Percentiles rank a stretch among this genome's conserved stretches.
Evolutionary conservation across 116 monocot genomes (phyloP).

Genomic region (Cymodocea nodosa): DNA sequence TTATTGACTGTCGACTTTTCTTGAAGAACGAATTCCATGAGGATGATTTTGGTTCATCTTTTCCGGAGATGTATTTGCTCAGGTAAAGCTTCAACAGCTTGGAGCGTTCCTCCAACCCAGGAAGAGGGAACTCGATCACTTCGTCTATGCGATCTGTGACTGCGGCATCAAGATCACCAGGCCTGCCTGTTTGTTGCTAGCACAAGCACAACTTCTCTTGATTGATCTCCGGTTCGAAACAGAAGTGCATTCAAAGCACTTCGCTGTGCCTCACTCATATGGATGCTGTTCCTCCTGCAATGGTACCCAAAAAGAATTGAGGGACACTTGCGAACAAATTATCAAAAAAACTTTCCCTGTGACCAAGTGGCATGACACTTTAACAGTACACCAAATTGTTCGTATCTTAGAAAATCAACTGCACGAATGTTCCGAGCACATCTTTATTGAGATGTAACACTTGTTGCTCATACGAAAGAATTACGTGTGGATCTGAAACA

Average conservation of each 20-base stretch:
- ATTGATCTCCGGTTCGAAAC: slow-evolving; percentile 95
- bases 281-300: slow-evolving; percentile 63
- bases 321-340: not conserved
- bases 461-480: too few species aligned
- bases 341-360: too few species aligned
- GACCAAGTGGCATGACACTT: too few species aligned
- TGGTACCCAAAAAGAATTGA: not conserved
- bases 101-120: slow-evolving; percentile 69
- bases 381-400: too few species aligned
- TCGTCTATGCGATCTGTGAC: slow-evolving; percentile 94
- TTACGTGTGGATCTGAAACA: too few species aligned
- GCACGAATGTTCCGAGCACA: too few species aligned
- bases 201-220: slow-evolving; percentile 77
- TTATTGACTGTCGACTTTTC: slow-evolving; percentile 26
- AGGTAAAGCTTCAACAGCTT: slow-evolving; percentile 71
- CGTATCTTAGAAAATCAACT: too few species aligned
- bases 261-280: slow-evolving; percentile 93
- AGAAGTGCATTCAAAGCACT: slow-evolving; percentile 92
- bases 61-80: slow-evolving; percentile 38
- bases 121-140: slow-evolving; percentile 90
- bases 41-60: slow-evolving; percentile 7
- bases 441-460: too few species aligned
- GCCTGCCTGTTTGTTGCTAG: slow-evolving; percentile 75
- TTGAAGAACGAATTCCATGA: slow-evolving; percentile 27
- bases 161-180: slow-evolving; percentile 79